Evolutionary conservation across 2,329 filamentous ascomycete genomes (phyloP).

Genomic region (Scleromitrula shiraiana): DNA sequence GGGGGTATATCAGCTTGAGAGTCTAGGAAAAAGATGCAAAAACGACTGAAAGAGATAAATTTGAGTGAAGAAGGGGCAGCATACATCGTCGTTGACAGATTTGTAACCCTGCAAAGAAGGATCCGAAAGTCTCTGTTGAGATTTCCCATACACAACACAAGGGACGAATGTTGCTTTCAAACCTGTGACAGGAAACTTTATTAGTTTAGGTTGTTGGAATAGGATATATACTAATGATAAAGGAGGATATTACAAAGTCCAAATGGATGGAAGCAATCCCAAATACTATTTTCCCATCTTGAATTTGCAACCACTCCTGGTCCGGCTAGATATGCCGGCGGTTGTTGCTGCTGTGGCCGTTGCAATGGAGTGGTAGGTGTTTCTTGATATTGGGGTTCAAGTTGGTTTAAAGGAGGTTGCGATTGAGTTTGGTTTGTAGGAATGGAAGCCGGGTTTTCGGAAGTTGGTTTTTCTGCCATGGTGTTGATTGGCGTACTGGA

Average conservation of each 20-base stretch:
- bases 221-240: neutral
- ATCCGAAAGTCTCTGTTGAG: conserved; percentile 16
- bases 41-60: no score
- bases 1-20: conserved; percentile 13
- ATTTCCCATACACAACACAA: conserved; percentile 26
- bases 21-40: neutral
- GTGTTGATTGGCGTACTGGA: no score
- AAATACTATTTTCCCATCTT: conserved; percentile 3
- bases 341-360: neutral
- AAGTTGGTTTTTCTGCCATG: no score
- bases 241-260: neutral
- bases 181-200: conserved; percentile 9
- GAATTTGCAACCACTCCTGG: neutral
- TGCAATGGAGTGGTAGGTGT: no score
- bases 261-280: conserved; percentile 5
- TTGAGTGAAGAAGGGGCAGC: neutral
- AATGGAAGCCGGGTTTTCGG: no score
- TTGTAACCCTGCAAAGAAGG: conserved; percentile 21
- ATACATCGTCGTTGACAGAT: conserved; percentile 19
- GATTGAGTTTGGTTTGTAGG: no score
- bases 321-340: neutral
- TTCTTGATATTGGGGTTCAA: no score
- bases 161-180: conserved; percentile 22
- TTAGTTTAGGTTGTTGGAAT: neutral
- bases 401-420: no score